Percentiles rank a stretch among this genome's conserved stretches.
phyloP scores from a whole-genome alignment of 2,329 filamentous ascomycete genomes.

The Claviceps fusiformis region DNA sequence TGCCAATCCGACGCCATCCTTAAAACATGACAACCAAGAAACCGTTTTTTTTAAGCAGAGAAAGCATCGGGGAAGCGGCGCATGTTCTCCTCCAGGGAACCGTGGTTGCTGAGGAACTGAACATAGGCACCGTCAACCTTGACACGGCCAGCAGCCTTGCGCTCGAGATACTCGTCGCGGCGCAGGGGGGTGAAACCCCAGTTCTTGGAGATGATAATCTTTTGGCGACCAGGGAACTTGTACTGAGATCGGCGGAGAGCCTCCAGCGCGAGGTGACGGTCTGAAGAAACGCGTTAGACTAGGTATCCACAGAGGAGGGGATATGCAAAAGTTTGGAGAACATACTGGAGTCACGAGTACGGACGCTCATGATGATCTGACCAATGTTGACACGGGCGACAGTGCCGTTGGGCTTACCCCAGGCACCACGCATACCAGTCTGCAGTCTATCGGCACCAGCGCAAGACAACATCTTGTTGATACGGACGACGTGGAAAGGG shows the following conservation, averaged over 20 bases:
- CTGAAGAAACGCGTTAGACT: constrained; percentile 23
- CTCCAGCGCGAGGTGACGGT: constrained; percentile 90
- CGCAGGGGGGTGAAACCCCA: constrained; percentile 99
- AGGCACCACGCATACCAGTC: constrained; percentile 99
- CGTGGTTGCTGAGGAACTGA: constrained; percentile 95
- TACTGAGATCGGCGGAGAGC: constrained; percentile 98
- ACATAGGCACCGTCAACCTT: constrained; percentile 98
- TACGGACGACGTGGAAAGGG: constrained; percentile 99
- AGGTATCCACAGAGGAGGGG: too few species aligned
- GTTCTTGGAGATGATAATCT: constrained; percentile 99
- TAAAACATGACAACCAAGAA: constrained; percentile 24
- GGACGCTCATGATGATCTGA: constrained; percentile 95
- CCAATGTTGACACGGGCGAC: constrained; percentile 99
- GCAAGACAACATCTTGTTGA: constrained; percentile 99
- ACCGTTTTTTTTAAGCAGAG: constrained; percentile 33
- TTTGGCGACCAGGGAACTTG: constrained; percentile 99
- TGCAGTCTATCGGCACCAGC: constrained; percentile 99
- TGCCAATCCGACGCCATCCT: constrained; percentile 31
- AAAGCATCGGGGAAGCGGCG: constrained; percentile 92
- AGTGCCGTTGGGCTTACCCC: constrained; percentile 97
- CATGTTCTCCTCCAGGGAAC: constrained; percentile 74
- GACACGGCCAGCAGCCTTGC: constrained; percentile 86
- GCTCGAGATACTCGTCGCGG: constrained; percentile 92
- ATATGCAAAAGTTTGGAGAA: constrained; percentile 11
- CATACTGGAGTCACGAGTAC: constrained; percentile 85